These are phyloP conservation scores for peach (Prunus persica) DNA, from an alignment of 306 rosid species.

Conservation along the genomic window DNA sequence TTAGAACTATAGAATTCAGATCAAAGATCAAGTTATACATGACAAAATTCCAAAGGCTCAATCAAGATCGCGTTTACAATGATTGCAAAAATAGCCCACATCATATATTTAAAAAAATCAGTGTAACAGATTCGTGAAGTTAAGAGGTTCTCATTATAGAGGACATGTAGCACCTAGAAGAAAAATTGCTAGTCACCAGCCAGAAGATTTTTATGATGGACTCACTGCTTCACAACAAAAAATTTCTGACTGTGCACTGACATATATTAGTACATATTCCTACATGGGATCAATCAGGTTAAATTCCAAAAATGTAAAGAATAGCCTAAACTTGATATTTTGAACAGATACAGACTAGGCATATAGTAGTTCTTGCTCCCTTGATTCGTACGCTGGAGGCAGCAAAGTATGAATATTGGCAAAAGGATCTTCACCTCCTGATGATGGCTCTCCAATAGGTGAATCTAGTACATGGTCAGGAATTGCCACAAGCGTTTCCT, in stretches of 20 bases:
- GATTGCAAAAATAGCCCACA: too few species aligned
- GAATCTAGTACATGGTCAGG: constrained; percentile 83
- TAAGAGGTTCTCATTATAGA: too few species aligned
- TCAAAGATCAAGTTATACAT: too few species aligned
- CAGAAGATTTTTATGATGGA: neutral
- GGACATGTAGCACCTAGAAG: too few species aligned
- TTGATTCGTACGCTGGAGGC: constrained; percentile 64
- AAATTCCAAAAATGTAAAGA: neutral
- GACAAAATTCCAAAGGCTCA: too few species aligned
- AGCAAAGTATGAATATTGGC: constrained; percentile 44
- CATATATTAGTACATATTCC: neutral
- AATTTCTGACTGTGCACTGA: neutral
- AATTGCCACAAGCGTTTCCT: constrained; percentile 78
- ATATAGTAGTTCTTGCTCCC: constrained; percentile 36
- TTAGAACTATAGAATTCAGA: too few species aligned
- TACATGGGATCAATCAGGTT: constrained; percentile 5
- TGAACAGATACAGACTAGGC: constrained; percentile 38
- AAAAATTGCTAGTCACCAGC: neutral
- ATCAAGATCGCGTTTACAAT: too few species aligned
- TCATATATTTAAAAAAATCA: too few species aligned
- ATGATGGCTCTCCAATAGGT: constrained; percentile 40
- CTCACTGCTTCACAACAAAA: neutral
- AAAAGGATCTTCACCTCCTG: constrained; percentile 60
- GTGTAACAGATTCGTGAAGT: too few species aligned
- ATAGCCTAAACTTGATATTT: neutral